Percentiles rank a stretch among this genome's conserved stretches.
These are phyloP conservation scores for Hortaea sp. DNA, from an alignment of 2,329 filamentous ascomycete species.

Conservation along the genomic window DNA sequence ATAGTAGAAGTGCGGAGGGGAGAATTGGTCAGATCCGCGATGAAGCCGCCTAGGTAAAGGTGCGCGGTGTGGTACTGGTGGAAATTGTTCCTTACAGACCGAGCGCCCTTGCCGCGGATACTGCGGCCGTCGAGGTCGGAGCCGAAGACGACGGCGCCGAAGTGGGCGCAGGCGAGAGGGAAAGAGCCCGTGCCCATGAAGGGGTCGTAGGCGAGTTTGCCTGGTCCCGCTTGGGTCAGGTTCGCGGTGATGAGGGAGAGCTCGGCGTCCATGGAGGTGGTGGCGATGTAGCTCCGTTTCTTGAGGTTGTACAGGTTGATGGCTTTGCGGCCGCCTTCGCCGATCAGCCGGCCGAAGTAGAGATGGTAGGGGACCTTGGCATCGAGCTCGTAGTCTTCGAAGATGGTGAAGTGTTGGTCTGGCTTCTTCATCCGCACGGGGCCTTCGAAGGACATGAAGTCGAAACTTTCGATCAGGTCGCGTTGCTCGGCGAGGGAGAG, in stretches of 20 bases:
- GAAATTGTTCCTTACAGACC: conserved; percentile 62
- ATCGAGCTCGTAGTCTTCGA: conserved; percentile 64
- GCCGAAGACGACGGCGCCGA: conserved; percentile 72
- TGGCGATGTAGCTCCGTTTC: conserved; percentile 86
- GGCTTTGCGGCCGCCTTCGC: conserved; percentile 54
- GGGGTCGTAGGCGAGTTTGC: conserved; percentile 84
- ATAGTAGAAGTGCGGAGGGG: conserved; percentile 45
- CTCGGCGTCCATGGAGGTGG: conserved; percentile 95
- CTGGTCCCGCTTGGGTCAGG: conserved; percentile 69
- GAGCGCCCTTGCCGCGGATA: conserved; percentile 59
- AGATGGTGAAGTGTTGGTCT: conserved; percentile 65
- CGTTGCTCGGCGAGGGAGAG: conserved; percentile 53
- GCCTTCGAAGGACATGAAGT: conserved; percentile 67
- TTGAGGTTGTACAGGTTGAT: conserved; percentile 76
- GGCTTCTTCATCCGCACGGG: conserved; percentile 66
- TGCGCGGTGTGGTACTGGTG: conserved; percentile 64
- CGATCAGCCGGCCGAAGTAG: conserved; percentile 65
- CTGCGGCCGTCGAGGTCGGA: conserved; percentile 90
- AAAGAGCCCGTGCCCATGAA: conserved; percentile 96
- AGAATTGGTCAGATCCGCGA: conserved; percentile 78
- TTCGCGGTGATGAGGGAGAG: conserved; percentile 87
- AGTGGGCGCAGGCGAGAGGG: conserved; percentile 79
- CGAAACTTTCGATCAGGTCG: conserved; percentile 72
- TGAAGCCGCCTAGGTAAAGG: conserved; percentile 66
- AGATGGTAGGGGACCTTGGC: conserved; percentile 48